Evolutionary conservation across 768 basidiomycete genomes (phyloP), one percentile per base, ranked within the genome.

Genomic region (Phaffia australis): DNA sequence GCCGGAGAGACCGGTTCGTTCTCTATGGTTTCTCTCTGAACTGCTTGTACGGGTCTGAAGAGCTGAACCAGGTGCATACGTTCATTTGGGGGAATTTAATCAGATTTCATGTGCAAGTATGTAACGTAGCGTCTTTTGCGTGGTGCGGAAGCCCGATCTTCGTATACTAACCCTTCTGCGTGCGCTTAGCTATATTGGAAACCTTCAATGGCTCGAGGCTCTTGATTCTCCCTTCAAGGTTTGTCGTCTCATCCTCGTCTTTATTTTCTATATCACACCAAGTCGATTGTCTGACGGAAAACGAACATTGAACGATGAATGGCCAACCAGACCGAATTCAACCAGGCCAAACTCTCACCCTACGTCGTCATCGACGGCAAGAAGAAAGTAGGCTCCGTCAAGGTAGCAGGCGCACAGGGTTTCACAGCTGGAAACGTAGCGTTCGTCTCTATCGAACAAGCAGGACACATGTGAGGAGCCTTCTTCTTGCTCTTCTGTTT

Each of bases 21-120:
- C 56, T 69, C 68, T 30, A 29, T 56, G n/a, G 16, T 25, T 70
- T 50, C 16, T 70, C 1, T 70, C 69, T 74, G 49, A 69, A 71
- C 52, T 70, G 70, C 73, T 71, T 50, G 11, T 5, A 42, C 35
- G 4, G 35, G 35, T 42, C 35, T 42, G 35, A 42, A 5, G 35
- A 42, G 11, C 35, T 42, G 35, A 42, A 42, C 35, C 4, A 42
- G 35, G 11, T 42, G 35, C 35, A 42, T 42, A 42, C 35, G 35
- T 42, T 27, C 18, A 5, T 25, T 61, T 27, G 16, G 1, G n/a
- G n/a, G n/a, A n/a, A n/a, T n/a, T 70, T 56, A 56, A 65, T 46
- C 21, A 19, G 89, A 92, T 75, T 83, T 85, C 80, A 87, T 89
- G 87, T 93, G 90, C 80, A 91, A 92, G 35, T 42, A 42, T 11